Evolutionary conservation across 1,139 yeast genomes (phyloP), one percentile per base, ranked within the genome.

Genomic region (Arxiozyma slooffiae): DNA sequence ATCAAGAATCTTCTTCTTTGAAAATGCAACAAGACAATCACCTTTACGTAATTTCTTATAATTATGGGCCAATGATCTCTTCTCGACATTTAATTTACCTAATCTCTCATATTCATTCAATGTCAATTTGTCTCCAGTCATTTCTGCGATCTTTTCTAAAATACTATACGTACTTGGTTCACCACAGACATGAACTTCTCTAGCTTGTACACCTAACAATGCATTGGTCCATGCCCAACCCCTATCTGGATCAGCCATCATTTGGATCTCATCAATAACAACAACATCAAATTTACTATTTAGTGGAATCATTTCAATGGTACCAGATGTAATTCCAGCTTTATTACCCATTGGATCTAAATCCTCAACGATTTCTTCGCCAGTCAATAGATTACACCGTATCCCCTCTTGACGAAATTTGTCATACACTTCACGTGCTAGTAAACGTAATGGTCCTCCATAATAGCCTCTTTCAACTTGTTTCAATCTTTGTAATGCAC

Each of bases 161-260:
- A 90, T 66, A 0, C 81, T 80, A 18, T 88, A 84, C 0, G 90
- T 82, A 60, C 94, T 79, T 50, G 80, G 85, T 63, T 92, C 99
- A 37, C 99, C 99, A 70, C 99, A 92, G 24, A 90, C 66, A 69
- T 92, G 97, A 8, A 92, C 73, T 57, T 89, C 96, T 52, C 80
- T 79, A 3, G 97, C 95, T 53, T 79, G 79, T 0, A 82, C 95
- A 2, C 97, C 98, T 48, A 92, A 70, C 2, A 92, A 73, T 0
- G 96, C 97, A 60, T 81, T 81, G 0, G 97, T 86, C 98, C 98
- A 92, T 0, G 97, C 95, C 70, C 87, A 82, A 0, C 99, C 99
- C 56, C 99, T 71, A 30, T 72, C 71, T 7, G 72, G 71, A 64
- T 90, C 96, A 5, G 80, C 81, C 60, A 92, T 80, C 97, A 94